Base-by-base conservation (phyloP, 495 filamentous ascomycete species). In the Penicillium nucicola region DNA sequence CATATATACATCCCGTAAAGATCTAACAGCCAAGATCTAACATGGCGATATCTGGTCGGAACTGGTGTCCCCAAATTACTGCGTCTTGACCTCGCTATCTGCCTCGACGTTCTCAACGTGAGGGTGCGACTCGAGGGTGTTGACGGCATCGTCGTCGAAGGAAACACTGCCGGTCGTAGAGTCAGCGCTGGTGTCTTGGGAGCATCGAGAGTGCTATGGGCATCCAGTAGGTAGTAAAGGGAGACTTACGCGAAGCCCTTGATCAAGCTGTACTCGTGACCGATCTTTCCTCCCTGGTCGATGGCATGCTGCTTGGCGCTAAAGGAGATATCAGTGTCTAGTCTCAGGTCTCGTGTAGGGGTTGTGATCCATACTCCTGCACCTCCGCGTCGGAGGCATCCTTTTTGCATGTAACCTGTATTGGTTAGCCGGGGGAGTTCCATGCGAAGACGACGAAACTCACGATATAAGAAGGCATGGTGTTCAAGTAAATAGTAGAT, bases 211-310 rank as follows among this genome's bases (percentile, higher is more conserved):
- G 0, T 9, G 10, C 25, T 28, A 9, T 28, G 25, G 5, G 25
- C 5, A 28, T 28, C 1, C 7, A 28, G 25, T 28, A 8, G 7
- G 25, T 28, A 9, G 13, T 31, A 5, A 33, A 15, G n/a, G 15
- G 18, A 11, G 34, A 48, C 46, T 48, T 17, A 48, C 46, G 37
- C 13, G 20, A 48, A 48, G 36, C 46, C 46, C 37, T 48, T 48
- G 46, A 48, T 48, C 46, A 48, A 31, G 2, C 3, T 6, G 18
- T 48, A 48, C 7, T 48, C 46, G 9, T 48, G 46, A 25, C 17
- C 12, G 25, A 48, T 48, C 1, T 15, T 0, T n/a, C 46, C 46
- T 2, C 46, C 46, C 33, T 48, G 46, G 9, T 41, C 28, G 13
- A 15, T 15, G 13, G 36, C 36, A 0, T 48, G 17, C 0, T 48